phyloP scores from a whole-genome alignment of 2,329 filamentous ascomycete species.

The Botryotinia globosa region DNA sequence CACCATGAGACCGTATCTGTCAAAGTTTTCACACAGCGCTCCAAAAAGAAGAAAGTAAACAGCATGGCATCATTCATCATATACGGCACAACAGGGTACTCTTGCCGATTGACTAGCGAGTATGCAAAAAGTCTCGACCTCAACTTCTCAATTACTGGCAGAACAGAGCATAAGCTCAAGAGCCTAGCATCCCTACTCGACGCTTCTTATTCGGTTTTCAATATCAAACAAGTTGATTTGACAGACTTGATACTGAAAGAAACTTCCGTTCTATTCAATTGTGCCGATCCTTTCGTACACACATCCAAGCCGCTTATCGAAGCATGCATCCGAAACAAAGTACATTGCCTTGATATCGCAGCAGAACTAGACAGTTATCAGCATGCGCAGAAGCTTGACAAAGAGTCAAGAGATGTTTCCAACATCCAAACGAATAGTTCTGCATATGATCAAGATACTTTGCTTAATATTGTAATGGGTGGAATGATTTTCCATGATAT shows the following conservation, averaged over 20 bases:
- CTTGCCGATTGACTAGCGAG: neutral
- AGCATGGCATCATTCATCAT: neutral
- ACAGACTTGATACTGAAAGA: neutral
- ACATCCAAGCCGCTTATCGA: neutral
- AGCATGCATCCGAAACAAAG: neutral
- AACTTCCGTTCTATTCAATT: neutral
- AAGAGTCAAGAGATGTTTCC: neutral
- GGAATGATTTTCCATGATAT: neutral
- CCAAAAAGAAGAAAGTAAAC: neutral
- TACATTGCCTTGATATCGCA: neutral
- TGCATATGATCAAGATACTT: neutral
- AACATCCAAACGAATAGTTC: rapidly evolving
- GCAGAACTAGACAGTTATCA: neutral
- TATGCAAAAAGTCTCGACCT: neutral
- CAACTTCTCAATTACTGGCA: neutral
- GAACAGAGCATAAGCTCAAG: neutral
- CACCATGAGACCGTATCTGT: neutral
- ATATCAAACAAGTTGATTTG: neutral
- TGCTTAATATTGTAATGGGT: neutral
- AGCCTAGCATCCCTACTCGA: neutral
- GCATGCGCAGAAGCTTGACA: neutral
- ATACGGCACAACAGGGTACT: neutral
- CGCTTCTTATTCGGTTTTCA: neutral
- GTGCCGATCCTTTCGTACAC: neutral
- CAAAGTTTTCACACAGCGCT: neutral